Percentiles rank a stretch among this genome's conserved stretches.
Conservation (phyloP, 2,329 filamentous ascomycete genomes). For the Gremmenia infestans region DNA sequence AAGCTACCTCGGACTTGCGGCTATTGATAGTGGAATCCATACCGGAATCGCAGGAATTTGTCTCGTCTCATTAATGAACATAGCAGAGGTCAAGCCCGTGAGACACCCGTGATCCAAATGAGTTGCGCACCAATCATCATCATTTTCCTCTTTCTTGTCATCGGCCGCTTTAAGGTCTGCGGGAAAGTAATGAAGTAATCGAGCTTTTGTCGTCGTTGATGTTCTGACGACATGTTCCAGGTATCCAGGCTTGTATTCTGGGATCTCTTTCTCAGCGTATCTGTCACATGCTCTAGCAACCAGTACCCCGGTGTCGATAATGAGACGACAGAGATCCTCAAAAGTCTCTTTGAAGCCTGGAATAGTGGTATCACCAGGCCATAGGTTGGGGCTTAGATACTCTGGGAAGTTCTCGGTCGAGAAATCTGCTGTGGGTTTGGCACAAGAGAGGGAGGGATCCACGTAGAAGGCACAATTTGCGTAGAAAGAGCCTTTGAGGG, state of each 20-base stretch:
- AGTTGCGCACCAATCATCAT: constrained; percentile 93
- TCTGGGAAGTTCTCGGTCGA: constrained; percentile 67
- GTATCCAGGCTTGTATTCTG: constrained; percentile 71
- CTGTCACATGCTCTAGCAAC: constrained; percentile 88
- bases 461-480: constrained; percentile 78
- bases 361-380: constrained; percentile 66
- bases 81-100: constrained; percentile 88
- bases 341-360: constrained; percentile 72
- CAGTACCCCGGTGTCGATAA: constrained; percentile 84
- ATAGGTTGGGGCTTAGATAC: constrained; percentile 86
- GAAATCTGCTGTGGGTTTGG: constrained; percentile 54
- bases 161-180: constrained; percentile 37
- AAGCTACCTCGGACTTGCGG: neutral
- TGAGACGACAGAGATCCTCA: constrained; percentile 71
- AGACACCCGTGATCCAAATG: constrained; percentile 90
- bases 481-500: constrained; percentile 78
- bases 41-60: constrained; percentile 32
- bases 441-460: constrained; percentile 55
- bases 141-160: constrained; percentile 39
- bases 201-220: constrained; percentile 84
- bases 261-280: constrained; percentile 75
- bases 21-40: neutral
- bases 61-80: constrained; percentile 81
- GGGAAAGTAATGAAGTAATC: constrained; percentile 91
- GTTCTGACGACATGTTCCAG: constrained; percentile 81